Base-by-base conservation (phyloP, 2,329 filamentous ascomycete species). In the Fusarium globosum region DNA sequence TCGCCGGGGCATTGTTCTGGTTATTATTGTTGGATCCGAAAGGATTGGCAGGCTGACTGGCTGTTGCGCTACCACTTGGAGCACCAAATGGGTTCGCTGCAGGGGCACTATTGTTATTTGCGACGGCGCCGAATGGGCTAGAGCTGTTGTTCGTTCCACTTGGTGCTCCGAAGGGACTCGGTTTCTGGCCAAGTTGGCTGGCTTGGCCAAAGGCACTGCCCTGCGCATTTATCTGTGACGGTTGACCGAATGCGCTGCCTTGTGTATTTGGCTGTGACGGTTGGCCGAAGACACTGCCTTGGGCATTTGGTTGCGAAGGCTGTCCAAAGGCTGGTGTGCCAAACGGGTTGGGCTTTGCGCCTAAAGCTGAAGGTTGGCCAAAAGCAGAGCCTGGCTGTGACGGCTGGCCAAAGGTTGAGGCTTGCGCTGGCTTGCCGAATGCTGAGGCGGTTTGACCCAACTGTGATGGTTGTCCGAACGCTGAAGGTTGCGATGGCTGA, bases 391-490 rank as follows among this genome's bases (percentile, higher is more conserved):
- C 46, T 43, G 60, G 67, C 23, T 69, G 67, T 42, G 83, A 80
- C 36, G 85, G 81, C 61, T 87, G 67, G 14, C 76, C 73, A 14
- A 69, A 68, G n/a, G 68, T 58, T 72, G 36, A 78, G 63, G 61
- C 81, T 79, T 64, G 80, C 16, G 52, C 71, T 20, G 83, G 76
- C 51, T 83, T 83, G 7, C 78, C 81, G 59, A 80, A 82, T 1
- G 80, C 79, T 8, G 80, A 77, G 35, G 43, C 43, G 7, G 65
- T 33, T n/a, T 58, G 66, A 15, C 49, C 66, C 7, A 74, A 53
- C 38, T 75, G 72, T 18, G 73, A 74, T 4, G 68, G 70, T 45
- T 87, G 83, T 6, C 86, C 84, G 69, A 90, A 89, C 2, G 82
- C 79, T 53, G 80, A 83, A 16, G 78, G 45, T 53, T 76, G 79